Evolutionary conservation across 2,329 filamentous ascomycete species (phyloP).

Genomic region (Penicillium sp.): DNA sequence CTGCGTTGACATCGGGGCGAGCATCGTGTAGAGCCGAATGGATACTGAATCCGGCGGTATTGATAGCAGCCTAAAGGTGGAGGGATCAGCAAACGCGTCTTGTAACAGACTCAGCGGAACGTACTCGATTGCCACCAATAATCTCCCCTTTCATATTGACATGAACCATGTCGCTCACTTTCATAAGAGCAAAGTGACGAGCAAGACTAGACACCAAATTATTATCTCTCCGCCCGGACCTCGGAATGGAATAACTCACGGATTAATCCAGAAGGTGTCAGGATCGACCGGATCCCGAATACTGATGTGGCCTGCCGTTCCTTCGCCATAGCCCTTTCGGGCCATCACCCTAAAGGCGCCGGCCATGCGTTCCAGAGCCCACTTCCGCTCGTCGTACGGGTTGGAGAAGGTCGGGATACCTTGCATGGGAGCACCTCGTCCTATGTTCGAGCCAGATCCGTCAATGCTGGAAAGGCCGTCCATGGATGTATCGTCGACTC

Average conservation of each 20-base stretch:
- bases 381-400: slow-evolving; percentile 12
- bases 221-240: too few species aligned
- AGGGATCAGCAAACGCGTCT: too few species aligned
- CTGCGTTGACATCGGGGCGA: slow-evolving; percentile 54
- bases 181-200: slow-evolving; percentile 59
- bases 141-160: slow-evolving; percentile 46
- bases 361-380: slow-evolving; percentile 45
- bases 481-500: too few species aligned
- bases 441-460: too few species aligned
- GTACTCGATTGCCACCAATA: slow-evolving; percentile 39
- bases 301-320: slow-evolving; percentile 44
- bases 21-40: slow-evolving; percentile 48
- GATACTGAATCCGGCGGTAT: slow-evolving; percentile 50
- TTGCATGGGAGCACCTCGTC: too few species aligned
- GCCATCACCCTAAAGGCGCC: slow-evolving; percentile 47
- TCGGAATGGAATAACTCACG: not conserved
- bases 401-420: too few species aligned
- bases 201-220: slow-evolving; percentile 42
- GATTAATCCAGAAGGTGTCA: slow-evolving; percentile 15
- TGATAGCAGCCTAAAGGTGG: slow-evolving; percentile 26
- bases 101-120: not conserved
- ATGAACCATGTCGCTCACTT: slow-evolving; percentile 45
- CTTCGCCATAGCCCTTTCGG: slow-evolving; percentile 41
- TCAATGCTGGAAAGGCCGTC: too few species aligned
- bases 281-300: slow-evolving; percentile 37